Conservation (phyloP, 371 early-diverging fungal genomes). For the Blastocladiella emersonii region DNA sequence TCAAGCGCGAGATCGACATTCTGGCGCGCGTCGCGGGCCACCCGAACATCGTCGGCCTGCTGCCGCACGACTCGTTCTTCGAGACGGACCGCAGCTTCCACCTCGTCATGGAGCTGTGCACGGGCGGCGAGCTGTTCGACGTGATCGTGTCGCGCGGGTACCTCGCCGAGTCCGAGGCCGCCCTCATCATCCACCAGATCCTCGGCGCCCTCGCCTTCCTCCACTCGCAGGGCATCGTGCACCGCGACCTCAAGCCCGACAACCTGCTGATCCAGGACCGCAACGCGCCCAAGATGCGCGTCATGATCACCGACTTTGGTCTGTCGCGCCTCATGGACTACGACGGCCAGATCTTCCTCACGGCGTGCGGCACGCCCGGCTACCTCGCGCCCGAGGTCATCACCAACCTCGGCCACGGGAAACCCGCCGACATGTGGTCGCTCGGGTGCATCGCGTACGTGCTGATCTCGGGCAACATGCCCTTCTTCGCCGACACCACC, state of each 20-base stretch:
- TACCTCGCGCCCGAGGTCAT: conserved; percentile 94
- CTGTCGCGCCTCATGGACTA: conserved; percentile 72
- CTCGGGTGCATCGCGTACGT: conserved; percentile 90
- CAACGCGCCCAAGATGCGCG: conserved; percentile 20
- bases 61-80: conserved; percentile 1
- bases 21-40: background rate
- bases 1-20: conserved; percentile 2
- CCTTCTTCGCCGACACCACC: background rate
- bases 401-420: conserved; percentile 53
- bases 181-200: conserved; percentile 52
- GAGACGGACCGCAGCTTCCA: conserved; percentile 1
- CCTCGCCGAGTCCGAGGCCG: conserved; percentile 60
- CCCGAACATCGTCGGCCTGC: background rate
- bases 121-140: conserved; percentile 84
- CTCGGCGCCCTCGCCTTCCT: conserved; percentile 36
- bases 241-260: conserved; percentile 33
- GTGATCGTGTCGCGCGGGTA: conserved; percentile 55
- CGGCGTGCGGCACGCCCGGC: conserved; percentile 93
- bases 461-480: conserved; percentile 4
- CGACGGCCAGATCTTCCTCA: conserved; percentile 35
- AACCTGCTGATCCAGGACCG: conserved; percentile 57
- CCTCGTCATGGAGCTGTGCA: background rate
- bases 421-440: conserved; percentile 94
- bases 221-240: conserved; percentile 35
- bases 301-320: conserved; percentile 91